phyloP scores from a whole-genome alignment of 2,329 filamentous ascomycete species.

The Talaromyces sp. region DNA sequence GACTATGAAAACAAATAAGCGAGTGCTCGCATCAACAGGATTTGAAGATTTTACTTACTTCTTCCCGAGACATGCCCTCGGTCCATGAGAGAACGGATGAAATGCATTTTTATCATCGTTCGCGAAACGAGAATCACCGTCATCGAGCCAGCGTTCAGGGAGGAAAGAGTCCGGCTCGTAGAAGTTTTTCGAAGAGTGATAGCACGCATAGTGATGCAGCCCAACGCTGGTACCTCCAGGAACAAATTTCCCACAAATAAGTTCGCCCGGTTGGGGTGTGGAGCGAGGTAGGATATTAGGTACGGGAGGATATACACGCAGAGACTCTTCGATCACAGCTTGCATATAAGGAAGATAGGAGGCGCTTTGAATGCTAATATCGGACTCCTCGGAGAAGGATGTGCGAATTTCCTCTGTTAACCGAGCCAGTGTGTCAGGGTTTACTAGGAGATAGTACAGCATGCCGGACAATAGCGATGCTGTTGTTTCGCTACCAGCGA shows the following conservation, averaged over 20 bases:
- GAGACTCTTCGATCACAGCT: conserved; percentile 45
- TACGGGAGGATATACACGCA: conserved; percentile 44
- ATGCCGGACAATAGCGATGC: conserved; percentile 41
- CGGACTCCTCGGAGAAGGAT: conserved; percentile 22
- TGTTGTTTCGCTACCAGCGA: conserved; percentile 41
- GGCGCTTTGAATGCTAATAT: conserved; percentile 33
- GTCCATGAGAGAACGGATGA: conserved; percentile 7
- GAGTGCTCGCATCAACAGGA: neutral
- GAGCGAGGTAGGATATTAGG: conserved; percentile 14
- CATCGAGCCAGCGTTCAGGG: conserved; percentile 9
- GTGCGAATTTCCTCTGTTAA: conserved; percentile 28
- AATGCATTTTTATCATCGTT: neutral
- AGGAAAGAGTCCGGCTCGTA: conserved; percentile 4
- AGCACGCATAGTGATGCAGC: neutral
- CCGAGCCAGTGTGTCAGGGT: conserved; percentile 20
- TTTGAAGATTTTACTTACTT: neutral
- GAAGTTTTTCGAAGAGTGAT: conserved; percentile 2
- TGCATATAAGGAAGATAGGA: conserved; percentile 38
- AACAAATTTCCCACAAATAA: conserved; percentile 23
- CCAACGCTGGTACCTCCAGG: conserved; percentile 24
- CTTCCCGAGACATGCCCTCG: conserved; percentile 1
- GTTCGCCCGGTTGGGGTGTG: neutral
- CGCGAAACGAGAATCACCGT: neutral
- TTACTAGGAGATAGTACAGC: conserved; percentile 29
- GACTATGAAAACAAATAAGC: conserved; percentile 25